These are phyloP conservation scores for Tillandsia fasciculata DNA, from an alignment of 176 grass and related monocot species.

Conservation along the genomic window DNA sequence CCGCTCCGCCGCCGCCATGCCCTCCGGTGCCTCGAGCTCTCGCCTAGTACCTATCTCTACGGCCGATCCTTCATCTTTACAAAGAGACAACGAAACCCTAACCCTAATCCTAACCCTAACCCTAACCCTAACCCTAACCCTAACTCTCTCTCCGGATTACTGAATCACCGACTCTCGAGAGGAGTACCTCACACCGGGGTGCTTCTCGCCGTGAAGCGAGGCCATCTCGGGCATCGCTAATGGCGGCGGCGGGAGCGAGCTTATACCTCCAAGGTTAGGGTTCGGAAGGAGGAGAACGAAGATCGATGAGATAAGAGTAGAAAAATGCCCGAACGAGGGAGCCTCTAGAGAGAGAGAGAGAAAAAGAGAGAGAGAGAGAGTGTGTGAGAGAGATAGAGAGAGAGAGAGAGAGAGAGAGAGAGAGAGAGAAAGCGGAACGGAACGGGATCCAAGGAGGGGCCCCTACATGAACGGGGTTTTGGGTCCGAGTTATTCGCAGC, in stretches of 20 bases:
- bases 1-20: background rate
- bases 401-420: background rate
- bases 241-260: background rate
- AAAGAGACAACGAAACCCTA: conserved; percentile 2
- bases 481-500: background rate
- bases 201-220: conserved; percentile 10
- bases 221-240: conserved; percentile 16
- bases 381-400: background rate
- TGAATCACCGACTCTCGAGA: background rate
- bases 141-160: background rate
- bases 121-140: background rate
- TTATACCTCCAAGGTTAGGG: background rate
- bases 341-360: background rate
- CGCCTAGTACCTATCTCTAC: conserved; percentile 2
- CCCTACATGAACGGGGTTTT: background rate
- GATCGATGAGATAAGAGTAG: background rate
- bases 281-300: background rate
- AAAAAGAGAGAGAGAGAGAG: background rate
- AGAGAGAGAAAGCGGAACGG: background rate
- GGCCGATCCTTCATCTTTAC: conserved; percentile 2
- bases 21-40: background rate
- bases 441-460: background rate
- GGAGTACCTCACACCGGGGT: background rate
- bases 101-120: background rate
- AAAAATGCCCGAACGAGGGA: background rate